Evolutionary conservation across 768 basidiomycete species (phyloP), one percentile per base, ranked within the genome.

Genomic region (Dendrothele bispora): DNA sequence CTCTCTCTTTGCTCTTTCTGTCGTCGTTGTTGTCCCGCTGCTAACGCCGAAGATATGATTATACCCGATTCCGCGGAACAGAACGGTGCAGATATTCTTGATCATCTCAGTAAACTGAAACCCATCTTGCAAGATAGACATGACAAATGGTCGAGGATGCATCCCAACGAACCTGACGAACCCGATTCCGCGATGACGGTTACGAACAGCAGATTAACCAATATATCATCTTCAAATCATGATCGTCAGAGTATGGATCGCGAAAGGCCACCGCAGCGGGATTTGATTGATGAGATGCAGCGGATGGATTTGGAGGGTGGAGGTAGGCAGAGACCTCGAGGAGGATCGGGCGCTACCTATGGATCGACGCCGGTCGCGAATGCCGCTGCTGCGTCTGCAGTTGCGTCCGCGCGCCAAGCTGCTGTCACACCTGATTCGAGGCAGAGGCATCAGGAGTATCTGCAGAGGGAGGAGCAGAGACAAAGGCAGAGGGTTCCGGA

Each of bases 81-180:
- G 86, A 86, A 88, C 46, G 88, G 88, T 15, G 81, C 88, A 59
- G 78, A 87, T 47, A 86, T 91, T 42, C 75, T 91, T 37, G 75
- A 80, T 50, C 74, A 73, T 53, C 78, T 92, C 26, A 71, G 80
- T 39, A 73, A 79, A 21, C 71, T 92, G 44, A 90, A 89, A 50
- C 78, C 79, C 7, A 56, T 68, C 3, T 74, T 91, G 7, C 77
- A 86, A 36, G 76, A 80, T 35, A 77, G 83, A 14, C 82, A 80
- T 53, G 84, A 86, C 42, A 68, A 72, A 41, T 89, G 85, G 84
- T 59, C 66, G 10, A 64, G 65, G 29, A 64, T 67, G 30, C 67
- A 80, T 51, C 71, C 73, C 6, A 67, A 75, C 39, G 67, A 65
- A 25, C 42, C 53, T 7, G 59, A 63, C 26, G 53, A 55, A 61